Conservation (phyloP, 805 yeast genomes). For the Sugiyamaella americana region DNA sequence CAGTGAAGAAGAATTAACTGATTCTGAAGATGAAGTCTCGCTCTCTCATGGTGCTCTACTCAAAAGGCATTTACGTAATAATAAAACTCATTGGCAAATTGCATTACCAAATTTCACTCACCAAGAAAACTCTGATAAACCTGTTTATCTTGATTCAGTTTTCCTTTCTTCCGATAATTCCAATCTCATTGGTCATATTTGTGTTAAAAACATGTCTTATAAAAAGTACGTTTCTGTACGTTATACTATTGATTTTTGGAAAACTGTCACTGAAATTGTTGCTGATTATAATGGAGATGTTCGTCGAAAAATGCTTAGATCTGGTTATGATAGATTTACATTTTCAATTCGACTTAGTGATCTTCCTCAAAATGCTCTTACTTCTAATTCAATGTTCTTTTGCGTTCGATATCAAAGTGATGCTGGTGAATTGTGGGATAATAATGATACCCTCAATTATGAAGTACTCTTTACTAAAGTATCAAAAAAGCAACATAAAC, state of each 20-base stretch:
- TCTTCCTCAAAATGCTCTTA: conserved; percentile 28
- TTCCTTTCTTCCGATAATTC: conserved; percentile 54
- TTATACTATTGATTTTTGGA: conserved; percentile 78
- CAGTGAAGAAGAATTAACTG: conserved; percentile 8
- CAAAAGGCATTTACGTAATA: neutral
- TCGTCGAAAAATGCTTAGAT: conserved; percentile 23
- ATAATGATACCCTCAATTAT: conserved; percentile 57
- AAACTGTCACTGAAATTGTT: conserved; percentile 60
- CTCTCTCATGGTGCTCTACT: neutral
- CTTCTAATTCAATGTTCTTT: conserved; percentile 36
- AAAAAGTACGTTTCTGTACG: conserved; percentile 62
- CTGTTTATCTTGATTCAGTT: conserved; percentile 60
- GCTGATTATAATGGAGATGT: conserved; percentile 55
- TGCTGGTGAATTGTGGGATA: conserved; percentile 68
- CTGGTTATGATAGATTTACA: conserved; percentile 55
- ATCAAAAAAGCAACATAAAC: neutral
- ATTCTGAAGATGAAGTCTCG: conserved; percentile 18
- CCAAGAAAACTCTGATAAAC: conserved; percentile 22
- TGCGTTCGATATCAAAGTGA: conserved; percentile 52
- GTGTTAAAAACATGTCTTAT: conserved; percentile 69
- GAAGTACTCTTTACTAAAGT: conserved; percentile 39
- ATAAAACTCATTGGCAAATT: conserved; percentile 26
- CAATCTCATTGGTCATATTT: conserved; percentile 62
- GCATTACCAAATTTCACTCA: conserved; percentile 30
- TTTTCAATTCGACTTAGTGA: conserved; percentile 46